Evolutionary conservation across 306 rosid genomes (phyloP).

Genomic region (Purshia tridentata): DNA sequence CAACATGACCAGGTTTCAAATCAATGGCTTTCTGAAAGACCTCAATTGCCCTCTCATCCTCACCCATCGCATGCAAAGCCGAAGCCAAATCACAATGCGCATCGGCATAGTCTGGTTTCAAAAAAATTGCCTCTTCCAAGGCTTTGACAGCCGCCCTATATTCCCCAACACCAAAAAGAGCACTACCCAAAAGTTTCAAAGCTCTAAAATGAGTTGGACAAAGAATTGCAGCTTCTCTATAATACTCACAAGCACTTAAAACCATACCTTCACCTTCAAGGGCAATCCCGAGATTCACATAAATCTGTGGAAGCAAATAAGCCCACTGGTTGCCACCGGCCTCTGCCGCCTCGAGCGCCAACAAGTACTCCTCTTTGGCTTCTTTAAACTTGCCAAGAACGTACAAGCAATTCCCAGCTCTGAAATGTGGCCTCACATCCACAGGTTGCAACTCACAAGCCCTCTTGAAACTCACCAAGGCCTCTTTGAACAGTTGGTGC

Average conservation of each 20-base stretch:
- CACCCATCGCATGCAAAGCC: conserved; percentile 87
- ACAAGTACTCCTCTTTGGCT: conserved; percentile 84
- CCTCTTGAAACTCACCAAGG: conserved; percentile 79
- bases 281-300: conserved; percentile 90
- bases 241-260: conserved; percentile 97
- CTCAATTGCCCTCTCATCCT: conserved; percentile 95
- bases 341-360: conserved; percentile 92
- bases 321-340: conserved; percentile 96
- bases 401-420: conserved; percentile 90
- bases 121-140: conserved; percentile 86
- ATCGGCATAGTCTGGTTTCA: conserved; percentile 95
- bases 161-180: conserved; percentile 96
- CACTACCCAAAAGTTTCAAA: conserved; percentile 93
- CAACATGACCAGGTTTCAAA: conserved; percentile 89
- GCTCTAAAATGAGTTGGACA: conserved; percentile 99
- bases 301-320: conserved; percentile 93
- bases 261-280: conserved; percentile 99
- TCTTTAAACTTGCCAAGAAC: conserved; percentile 69
- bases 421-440: conserved; percentile 91
- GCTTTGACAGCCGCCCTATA: conserved; percentile 95
- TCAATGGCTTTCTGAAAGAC: conserved; percentile 98
- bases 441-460: conserved; percentile 98
- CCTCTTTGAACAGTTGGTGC: conserved; percentile 86
- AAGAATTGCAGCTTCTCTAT: conserved; percentile 96
- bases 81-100: conserved; percentile 99